These are phyloP conservation scores for Penicillium rolfsii DNA, from an alignment of 2,329 filamentous ascomycete genomes.

Conservation along the genomic window DNA sequence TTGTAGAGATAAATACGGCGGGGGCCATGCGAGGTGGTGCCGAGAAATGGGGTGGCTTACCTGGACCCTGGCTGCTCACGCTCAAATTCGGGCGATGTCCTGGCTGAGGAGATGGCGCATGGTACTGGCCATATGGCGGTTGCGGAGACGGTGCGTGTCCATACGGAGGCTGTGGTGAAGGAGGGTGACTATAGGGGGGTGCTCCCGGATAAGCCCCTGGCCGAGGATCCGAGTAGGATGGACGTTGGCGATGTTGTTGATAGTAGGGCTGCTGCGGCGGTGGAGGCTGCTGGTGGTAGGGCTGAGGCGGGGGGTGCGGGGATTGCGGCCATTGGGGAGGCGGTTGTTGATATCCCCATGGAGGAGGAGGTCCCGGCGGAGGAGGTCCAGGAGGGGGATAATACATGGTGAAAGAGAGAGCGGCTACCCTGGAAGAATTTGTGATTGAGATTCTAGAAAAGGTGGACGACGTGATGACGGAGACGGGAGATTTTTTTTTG, in stretches of 20 bases:
- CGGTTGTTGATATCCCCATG: constrained; percentile 24
- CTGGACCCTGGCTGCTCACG: constrained; percentile 16
- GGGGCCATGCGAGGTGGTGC: neutral
- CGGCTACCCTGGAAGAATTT: neutral
- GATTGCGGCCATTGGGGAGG: constrained; percentile 19
- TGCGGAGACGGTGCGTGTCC: constrained; percentile 16
- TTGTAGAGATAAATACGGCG: neutral
- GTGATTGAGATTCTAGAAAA: neutral
- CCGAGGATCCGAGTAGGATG: constrained; percentile 12
- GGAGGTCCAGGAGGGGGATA: constrained; percentile 24
- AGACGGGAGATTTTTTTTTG: neutral
- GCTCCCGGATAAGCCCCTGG: constrained; percentile 1
- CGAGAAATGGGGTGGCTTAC: neutral
- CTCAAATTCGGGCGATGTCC: constrained; percentile 18
- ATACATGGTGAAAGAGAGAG: constrained; percentile 17
- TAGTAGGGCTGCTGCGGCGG: constrained; percentile 22
- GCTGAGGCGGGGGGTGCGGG: constrained; percentile 27
- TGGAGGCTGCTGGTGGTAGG: constrained; percentile 14
- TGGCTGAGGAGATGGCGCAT: constrained; percentile 17
- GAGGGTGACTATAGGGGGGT: constrained; percentile 8
- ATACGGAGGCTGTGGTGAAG: constrained; percentile 15
- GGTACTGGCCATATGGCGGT: constrained; percentile 8
- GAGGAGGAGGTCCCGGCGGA: constrained; percentile 19
- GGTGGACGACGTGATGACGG: neutral
- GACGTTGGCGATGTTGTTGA: constrained; percentile 17